Evolutionary conservation across 257 asterid genomes (phyloP).

Genomic region (Plectranthus barbatus): DNA sequence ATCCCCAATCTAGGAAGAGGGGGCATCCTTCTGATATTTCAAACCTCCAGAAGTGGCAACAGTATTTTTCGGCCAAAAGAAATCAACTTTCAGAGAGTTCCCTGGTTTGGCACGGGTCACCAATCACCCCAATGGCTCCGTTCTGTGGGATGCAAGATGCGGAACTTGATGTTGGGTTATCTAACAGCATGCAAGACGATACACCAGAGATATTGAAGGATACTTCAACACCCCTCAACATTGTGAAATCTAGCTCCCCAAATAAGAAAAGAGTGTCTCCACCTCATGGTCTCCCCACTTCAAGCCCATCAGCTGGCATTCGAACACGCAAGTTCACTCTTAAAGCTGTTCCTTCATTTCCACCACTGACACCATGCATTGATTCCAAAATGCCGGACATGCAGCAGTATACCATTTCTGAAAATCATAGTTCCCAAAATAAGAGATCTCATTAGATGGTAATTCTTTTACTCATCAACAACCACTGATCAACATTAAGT

Average conservation of each 20-base stretch:
- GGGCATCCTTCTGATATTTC: neutral
- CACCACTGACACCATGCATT: constrained; percentile 50
- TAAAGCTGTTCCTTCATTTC: constrained; percentile 43
- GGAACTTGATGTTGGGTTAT: constrained; percentile 1
- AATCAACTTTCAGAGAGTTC: neutral
- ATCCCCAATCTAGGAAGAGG: neutral
- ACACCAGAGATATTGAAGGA: constrained; percentile 51
- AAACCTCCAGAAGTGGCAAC: constrained; percentile 1
- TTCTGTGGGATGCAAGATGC: too few species aligned
- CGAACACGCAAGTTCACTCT: constrained; percentile 23
- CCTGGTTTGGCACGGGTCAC: constrained; percentile 15
- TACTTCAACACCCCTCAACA: constrained; percentile 22
- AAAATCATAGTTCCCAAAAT: neutral
- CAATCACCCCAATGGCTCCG: constrained; percentile 17
- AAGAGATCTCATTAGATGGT: too few species aligned
- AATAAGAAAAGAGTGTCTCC: constrained; percentile 67
- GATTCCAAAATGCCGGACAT: constrained; percentile 21
- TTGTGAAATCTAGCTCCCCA: constrained; percentile 59
- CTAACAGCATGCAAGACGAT: constrained; percentile 31
- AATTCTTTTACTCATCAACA: too few species aligned
- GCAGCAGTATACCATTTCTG: constrained; percentile 17
- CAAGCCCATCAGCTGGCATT: constrained; percentile 40
- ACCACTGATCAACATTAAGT: too few species aligned
- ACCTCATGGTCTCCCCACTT: constrained; percentile 28
- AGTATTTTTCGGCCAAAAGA: neutral